Evolutionary conservation across 495 filamentous ascomycete species (phyloP), one percentile per base, ranked within the genome.

Genomic region (Thermothielavioides terrestris): DNA sequence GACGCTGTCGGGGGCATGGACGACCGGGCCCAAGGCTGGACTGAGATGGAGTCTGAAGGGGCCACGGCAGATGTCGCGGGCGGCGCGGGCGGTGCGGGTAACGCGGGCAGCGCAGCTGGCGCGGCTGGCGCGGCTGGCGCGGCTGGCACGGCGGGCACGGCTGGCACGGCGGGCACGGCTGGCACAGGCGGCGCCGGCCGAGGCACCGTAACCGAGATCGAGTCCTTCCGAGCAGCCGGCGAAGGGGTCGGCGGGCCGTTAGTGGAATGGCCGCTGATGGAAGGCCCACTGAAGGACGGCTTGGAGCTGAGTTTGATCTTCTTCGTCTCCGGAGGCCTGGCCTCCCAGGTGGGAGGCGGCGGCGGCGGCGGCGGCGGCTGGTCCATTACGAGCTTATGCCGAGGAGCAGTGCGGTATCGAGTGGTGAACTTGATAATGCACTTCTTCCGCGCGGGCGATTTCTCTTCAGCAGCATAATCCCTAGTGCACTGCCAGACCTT

Each of bases 401-500:
- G 58, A 18, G 69, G 59, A 26, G 56, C 49, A 2, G 61, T 70
- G 32, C 69, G 66, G 38, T 51, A 67, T 20, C 56, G 42, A 11
- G 54, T 59, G 1, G 49, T 56, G 41, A 74, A 74, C 9, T 46
- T 57, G 12, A 74, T 20, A 4, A 65, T 30, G 21, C 56, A 63
- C 36, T 47, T 49, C 52, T 62, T 68, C 47, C 53, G 50, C 11
- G 20, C 32, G 22, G 41, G 43, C 7, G 48, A 23, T 32, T 45
- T 27, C 17, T 15, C 35, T 27, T 46, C 36, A 12, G 39, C 42
- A 10, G 31, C n/a, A 10, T 56, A 37, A 2, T 57, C 57, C 48
- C 89, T 74, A 42, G 75, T 66, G 40, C 77, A 81, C 39, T 66
- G 77, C 80, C 85, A 94, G 65, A 80, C 83, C 9, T 78, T 79